Percentiles rank a stretch among this genome's conserved stretches.
phyloP scores from a whole-genome alignment of 495 filamentous ascomycete species.

The Ascodesmis nigricans region DNA sequence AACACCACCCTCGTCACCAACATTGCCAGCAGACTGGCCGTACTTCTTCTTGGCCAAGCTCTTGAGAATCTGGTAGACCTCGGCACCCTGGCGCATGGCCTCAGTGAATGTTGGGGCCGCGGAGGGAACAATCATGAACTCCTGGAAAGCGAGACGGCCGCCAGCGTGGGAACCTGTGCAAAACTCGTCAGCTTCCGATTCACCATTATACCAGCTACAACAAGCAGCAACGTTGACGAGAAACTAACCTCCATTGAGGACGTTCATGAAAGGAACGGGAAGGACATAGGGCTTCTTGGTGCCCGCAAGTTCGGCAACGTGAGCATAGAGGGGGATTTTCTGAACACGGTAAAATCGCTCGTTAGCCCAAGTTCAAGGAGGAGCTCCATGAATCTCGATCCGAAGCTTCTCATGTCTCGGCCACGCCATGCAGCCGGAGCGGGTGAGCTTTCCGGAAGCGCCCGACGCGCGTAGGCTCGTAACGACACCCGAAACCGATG shows the following conservation, averaged over 20 bases:
- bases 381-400: no score
- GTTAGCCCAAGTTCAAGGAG: no score
- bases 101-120: constrained; percentile 71
- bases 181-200: no score
- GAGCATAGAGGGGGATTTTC: constrained; percentile 86
- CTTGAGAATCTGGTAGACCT: constrained; percentile 98
- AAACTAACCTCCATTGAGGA: constrained; percentile 71
- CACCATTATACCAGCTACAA: no score
- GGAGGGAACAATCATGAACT: constrained; percentile 98
- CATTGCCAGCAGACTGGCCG: constrained; percentile 93
- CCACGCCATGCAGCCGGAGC: no score
- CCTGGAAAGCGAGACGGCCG: constrained; percentile 97
- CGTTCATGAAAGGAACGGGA: constrained; percentile 98
- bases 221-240: no score
- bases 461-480: no score
- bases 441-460: no score
- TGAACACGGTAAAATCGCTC: no score
- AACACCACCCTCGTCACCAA: constrained; percentile 99
- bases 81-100: constrained; percentile 82
- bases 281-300: constrained; percentile 99
- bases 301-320: constrained; percentile 93
- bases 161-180: constrained; percentile 64
- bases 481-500: no score
- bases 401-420: no score
- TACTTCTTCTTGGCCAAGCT: constrained; percentile 96